Evolutionary conservation across 2,329 filamentous ascomycete species (phyloP), one percentile per base, ranked within the genome.

Genomic region (Thyridium curvatum): DNA sequence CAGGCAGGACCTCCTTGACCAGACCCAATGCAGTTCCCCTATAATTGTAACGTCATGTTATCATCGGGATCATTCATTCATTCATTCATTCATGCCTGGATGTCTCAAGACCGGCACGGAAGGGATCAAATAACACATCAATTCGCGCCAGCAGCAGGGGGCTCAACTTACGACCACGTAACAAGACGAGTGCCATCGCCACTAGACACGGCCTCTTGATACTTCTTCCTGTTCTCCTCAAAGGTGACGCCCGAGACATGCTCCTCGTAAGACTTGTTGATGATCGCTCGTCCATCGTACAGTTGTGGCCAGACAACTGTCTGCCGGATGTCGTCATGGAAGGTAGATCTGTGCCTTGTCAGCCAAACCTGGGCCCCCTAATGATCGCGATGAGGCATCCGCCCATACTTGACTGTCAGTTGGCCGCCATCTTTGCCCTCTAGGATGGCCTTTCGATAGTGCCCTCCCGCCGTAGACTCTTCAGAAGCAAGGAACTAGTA

Each of bases 231-330:
- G 44, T 69, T 68, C 32, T 71, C 65, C 31, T 69, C 60, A 13
- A 70, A 40, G 6, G 65, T 52, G 28, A 64, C 46, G 8, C 68
- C 68, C 0, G 50, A 54, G 1, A 59, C 41, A 38, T 65, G 64
- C 41, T 64, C 64, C 14, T 57, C 48, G 32, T 68, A 68, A 3
- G 66, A 58, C 8, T 60, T 26, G 2, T 56, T 54, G 9, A 62
- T 48, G 35, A 71, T 56, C 16, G 61, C 62, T n/a, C 68, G 57
- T 1, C 68, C 68, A 30, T 71, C 68, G 42, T 69, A 71, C 2
- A 61, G 49, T 4, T 48, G 46, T 3, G 64, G 62, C 68, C 68
- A 71, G 15, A 69, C 50, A 7, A 45, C 43, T 18, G 43, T 59
- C 16, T 59, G 55, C 38, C 53, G 58, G 42, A 71, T 52, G 18